Evolutionary conservation across 768 basidiomycete species (phyloP).

Genomic region (Termitomyces eurrhizus): DNA sequence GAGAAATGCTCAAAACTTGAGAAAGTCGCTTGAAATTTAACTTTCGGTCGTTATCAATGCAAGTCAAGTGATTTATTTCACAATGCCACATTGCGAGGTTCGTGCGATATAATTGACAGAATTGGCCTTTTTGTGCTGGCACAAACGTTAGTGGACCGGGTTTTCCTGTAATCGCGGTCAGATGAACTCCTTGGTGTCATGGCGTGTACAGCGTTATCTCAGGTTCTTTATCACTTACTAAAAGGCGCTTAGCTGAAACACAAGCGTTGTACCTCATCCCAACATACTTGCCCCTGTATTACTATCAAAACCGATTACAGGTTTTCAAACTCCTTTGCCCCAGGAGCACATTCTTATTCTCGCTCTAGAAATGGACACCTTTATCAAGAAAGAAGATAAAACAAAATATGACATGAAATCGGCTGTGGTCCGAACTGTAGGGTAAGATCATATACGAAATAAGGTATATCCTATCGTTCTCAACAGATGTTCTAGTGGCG

Average conservation of each 20-base stretch:
- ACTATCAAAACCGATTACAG: neutral
- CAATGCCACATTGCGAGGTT: neutral
- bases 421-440: neutral
- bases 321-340: neutral
- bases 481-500: neutral
- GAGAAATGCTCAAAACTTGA: neutral
- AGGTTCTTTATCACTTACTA: neutral
- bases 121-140: neutral
- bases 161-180: neutral
- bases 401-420: neutral
- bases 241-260: neutral
- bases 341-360: neutral
- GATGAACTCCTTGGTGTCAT: neutral
- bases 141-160: neutral
- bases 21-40: neutral
- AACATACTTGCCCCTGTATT: slow-evolving; percentile 1
- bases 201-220: neutral
- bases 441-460: neutral
- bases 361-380: neutral
- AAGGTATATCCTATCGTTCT: neutral
- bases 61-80: neutral
- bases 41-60: neutral
- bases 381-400: neutral
- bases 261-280: neutral
- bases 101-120: neutral